Base-by-base conservation (phyloP, 1,284 basidiomycete species). In the Vanrija sp. region DNA sequence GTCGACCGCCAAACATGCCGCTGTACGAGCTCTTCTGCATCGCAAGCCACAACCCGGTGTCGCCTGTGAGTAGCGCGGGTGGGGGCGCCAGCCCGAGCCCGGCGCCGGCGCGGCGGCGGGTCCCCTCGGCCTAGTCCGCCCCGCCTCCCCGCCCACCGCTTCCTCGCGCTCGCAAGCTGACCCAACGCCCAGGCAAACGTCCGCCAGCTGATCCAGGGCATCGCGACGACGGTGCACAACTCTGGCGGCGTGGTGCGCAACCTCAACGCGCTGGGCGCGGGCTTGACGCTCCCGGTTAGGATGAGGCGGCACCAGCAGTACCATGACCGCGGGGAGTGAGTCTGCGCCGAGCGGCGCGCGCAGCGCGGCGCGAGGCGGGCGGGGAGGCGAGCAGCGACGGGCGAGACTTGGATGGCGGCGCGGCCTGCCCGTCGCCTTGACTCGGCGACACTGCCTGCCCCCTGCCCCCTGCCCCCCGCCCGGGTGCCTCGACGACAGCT, bases 11-110 rank as follows among this genome's bases (percentile, higher is more conserved):
- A 27, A 59, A 35, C 27, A 76, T 76, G 75, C 71, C 72, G 22
- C 65, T 76, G 36, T 76, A 76, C 65, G 75, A 76, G 59, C 65
- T 76, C 10, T 74, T 75, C 68, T 76, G 75, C 60, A 75, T 76
- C 55, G 73, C 73, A 10, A 61, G 68, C 20, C 75, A 76, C 59
- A 71, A 73, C 56, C 68, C 73, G 9, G 47, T 59, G 42, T 72
- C 72, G 12, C 68, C 71, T 24, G 74, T 76, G 50, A 60, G 67
- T 66, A 47, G 36, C 20, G 27, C 15, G 22, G 14, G 38, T 5
- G 7, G 23, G 44, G 3, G 15, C 25, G 15, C 25, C 25, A 31
- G 3, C 18, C 3, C 24, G 23, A 18, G 3, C 3, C 18, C 8
- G 4, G 18, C 2, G 12, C 27, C 41, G 1, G 16, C 36, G 4